Evolutionary conservation across 1,284 basidiomycete genomes (phyloP), one percentile per base, ranked within the genome.

Genomic region (Ganoderma meredithae): DNA sequence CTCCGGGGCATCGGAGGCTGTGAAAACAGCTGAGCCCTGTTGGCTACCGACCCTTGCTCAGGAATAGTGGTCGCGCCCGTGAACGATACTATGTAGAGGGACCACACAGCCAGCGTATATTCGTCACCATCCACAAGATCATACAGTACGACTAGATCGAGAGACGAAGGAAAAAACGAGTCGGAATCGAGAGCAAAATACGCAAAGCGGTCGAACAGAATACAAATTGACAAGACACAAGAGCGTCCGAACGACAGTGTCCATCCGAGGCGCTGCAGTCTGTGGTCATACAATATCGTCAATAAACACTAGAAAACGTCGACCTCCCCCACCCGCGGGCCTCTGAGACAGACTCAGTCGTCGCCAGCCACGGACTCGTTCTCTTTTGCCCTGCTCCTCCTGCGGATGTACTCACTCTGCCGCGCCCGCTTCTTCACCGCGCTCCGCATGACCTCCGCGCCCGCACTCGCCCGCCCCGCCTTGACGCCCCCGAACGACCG

Each of bases 371-470:
- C 53, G 8, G 56, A 31, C 52, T 59, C 63, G 52, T 67, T 69
- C 63, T 71, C 66, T 39, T 73, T 71, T 7, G 68, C 70, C 13
- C 76, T 73, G 59, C 78, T 81, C 65, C 73, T 75, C 60, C 81
- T 72, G 22, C 79, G 72, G 41, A 75, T 74, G 75, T 88, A 88
- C 81, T 94, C 90, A 72, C 88, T 92, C 82, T 90, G 88, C 74
- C 90, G 84, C 47, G 84, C 86, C 67, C 85, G 81, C 79, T 86
- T 90, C 85, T 89, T 91, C 75, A 87, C 87, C 64, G 85, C 88
- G 81, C 86, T 82, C 73, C 86, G 65, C 72, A 87, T 75, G 17
- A 86, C 76, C 31, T 80, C 81, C 13, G 75, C 77, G 22, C 79
- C 76, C 12, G 73, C 78, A 56, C 78, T 78, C 44, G 74, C 76